Conservation (phyloP, 371 early-diverging fungal species). For the Mortierella sp. region DNA sequence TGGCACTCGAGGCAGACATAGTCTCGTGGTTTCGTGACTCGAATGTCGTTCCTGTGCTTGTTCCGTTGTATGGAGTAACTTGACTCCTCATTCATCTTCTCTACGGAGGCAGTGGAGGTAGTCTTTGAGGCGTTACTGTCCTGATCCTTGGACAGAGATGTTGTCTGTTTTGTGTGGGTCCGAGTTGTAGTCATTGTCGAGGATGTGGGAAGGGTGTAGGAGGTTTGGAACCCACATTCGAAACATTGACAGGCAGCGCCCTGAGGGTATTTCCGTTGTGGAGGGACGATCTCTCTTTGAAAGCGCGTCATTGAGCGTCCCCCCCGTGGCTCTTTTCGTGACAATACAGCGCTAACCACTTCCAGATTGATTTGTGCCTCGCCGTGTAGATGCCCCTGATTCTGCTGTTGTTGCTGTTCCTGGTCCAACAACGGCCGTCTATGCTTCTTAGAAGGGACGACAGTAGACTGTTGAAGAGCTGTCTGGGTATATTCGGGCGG, state of each 20-base stretch:
- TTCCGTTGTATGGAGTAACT: too few species aligned
- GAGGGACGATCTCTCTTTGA: constrained; percentile 3
- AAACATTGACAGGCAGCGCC: constrained; percentile 39
- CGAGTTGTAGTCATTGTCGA: neutral
- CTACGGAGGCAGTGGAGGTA: neutral
- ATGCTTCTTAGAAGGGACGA: neutral
- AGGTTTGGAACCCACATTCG: constrained; percentile 46
- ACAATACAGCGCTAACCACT: too few species aligned
- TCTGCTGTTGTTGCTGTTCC: neutral
- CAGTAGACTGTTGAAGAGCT: neutral
- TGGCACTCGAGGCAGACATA: constrained; percentile 44
- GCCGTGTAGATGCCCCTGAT: neutral
- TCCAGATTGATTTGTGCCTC: too few species aligned
- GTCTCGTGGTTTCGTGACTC: constrained; percentile 40
- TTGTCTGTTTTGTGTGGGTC: neutral
- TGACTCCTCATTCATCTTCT: neutral
- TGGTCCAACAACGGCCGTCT: neutral
- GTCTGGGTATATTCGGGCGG: constrained; percentile 29
- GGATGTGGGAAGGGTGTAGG: neutral
- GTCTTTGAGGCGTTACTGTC: neutral
- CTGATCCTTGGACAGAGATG: neutral
- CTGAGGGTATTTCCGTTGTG: constrained; percentile 19
- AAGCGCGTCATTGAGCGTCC: neutral
- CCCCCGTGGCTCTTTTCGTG: neutral
- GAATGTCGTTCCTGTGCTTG: constrained; percentile 25